These are phyloP conservation scores for Cyclotella kingstonii DNA, from an alignment of 108 stramenopile species.

Conservation along the genomic window DNA sequence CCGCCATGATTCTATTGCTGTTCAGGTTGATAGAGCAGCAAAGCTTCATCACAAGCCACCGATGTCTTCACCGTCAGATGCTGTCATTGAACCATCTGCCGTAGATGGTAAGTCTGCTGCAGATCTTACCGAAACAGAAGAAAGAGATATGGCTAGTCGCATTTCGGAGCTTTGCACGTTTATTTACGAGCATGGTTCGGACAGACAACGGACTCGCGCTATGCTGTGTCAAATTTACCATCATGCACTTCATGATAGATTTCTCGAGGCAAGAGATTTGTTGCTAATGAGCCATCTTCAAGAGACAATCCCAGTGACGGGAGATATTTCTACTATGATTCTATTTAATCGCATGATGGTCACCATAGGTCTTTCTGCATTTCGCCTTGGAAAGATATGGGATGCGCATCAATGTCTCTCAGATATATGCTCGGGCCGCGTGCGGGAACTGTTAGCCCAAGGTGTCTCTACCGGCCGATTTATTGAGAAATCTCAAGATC, in stretches of 20 bases:
- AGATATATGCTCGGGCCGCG: slow-evolving; percentile 88
- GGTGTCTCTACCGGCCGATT: slow-evolving; percentile 77
- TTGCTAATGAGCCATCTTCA: slow-evolving; percentile 97
- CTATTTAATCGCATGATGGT: slow-evolving; percentile 98
- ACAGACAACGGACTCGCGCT: slow-evolving; percentile 85
- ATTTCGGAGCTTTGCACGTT: slow-evolving; percentile 81
- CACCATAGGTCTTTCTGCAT: slow-evolving; percentile 95
- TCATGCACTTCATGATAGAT: slow-evolving; percentile 96
- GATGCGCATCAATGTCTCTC: slow-evolving; percentile 95
- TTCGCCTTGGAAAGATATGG: slow-evolving; percentile 90
- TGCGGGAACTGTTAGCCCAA: slow-evolving; percentile 96
- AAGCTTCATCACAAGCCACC: slow-evolving; percentile 67
- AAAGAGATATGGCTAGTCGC: slow-evolving; percentile 34
- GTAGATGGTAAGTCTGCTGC: slow-evolving; percentile 26
- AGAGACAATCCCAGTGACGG: slow-evolving; percentile 64
- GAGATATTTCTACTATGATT: slow-evolving; percentile 93
- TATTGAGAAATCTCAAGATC: slow-evolving; percentile 89
- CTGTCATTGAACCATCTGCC: slow-evolving; percentile 17
- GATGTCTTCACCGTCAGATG: slow-evolving; percentile 13
- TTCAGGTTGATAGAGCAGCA: slow-evolving; percentile 62
- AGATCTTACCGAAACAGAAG: slow-evolving; percentile 20
- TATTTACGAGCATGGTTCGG: slow-evolving; percentile 91
- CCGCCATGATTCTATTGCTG: slow-evolving; percentile 91
- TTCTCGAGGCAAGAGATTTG: slow-evolving; percentile 94
- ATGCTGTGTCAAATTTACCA: slow-evolving; percentile 97